A percentile compares a stretch with the other conserved stretches of the same genome.
Conservation (phyloP, 2,329 filamentous ascomycete genomes). For the Aspergillus tubingensis region DNA sequence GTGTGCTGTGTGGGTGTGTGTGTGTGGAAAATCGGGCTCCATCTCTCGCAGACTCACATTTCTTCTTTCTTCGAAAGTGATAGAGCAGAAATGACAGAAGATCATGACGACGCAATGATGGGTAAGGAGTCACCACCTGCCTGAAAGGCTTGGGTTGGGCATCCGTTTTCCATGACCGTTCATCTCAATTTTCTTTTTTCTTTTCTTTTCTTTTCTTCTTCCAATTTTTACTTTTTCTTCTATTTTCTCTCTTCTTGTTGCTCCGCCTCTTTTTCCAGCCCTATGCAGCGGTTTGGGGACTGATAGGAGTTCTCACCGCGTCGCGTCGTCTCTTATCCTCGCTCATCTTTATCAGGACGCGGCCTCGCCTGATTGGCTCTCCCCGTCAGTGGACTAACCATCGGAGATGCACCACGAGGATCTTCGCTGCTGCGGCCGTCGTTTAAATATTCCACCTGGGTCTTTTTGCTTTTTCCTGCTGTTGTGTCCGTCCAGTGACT, state of each 20-base stretch:
- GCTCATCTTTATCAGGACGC: slow-evolving; percentile 2
- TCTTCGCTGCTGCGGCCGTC: slow-evolving; percentile 3
- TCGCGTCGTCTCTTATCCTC: neutral
- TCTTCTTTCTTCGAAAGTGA: neutral
- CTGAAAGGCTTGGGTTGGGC: slow-evolving; percentile 2
- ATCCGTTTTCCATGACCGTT: neutral
- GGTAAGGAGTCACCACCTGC: neutral
- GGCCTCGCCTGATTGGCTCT: slow-evolving; percentile 3
- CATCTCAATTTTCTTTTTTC: neutral
- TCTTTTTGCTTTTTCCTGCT: slow-evolving; percentile 1
- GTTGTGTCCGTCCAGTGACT: neutral
- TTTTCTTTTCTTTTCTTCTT: neutral
- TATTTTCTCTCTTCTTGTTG: neutral
- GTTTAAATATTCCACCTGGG: slow-evolving; percentile 6
- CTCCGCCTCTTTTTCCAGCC: neutral
- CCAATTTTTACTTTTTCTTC: neutral
- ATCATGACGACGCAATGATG: slow-evolving; percentile 10
- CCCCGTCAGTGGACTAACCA: neutral
- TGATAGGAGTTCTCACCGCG: neutral
- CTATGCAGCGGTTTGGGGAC: neutral
- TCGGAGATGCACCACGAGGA: neutral
- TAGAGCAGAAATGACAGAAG: neutral
- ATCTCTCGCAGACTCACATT: neutral
- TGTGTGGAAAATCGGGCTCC: neutral
- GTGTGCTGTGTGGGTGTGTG: neutral